Percentiles rank a stretch among this genome's conserved stretches.
Conservation (phyloP, 192 early-diverging fungal species). For the Phycomyces blakesleeanus region DNA sequence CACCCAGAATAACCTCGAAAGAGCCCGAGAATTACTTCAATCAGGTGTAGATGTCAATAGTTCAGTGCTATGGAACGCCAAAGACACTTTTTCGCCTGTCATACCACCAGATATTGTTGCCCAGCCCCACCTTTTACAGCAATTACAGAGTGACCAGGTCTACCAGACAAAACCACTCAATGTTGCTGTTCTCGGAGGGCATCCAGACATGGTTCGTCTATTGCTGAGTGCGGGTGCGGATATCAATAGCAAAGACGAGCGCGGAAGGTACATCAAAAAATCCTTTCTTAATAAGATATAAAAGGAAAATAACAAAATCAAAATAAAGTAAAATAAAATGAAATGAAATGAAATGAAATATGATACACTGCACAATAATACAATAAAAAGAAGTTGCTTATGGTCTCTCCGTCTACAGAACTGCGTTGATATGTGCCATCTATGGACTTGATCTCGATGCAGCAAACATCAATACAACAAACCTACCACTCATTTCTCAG, state of each 20-base stretch:
- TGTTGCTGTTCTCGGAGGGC: constrained; percentile 53
- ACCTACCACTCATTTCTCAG: constrained; percentile 51
- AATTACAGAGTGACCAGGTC: constrained; percentile 34
- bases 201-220: constrained; percentile 52
- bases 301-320: too few relatives aligned
- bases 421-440: constrained; percentile 58
- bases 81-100: constrained; percentile 35
- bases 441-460: constrained; percentile 56
- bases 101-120: constrained; percentile 26
- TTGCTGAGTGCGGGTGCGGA: constrained; percentile 55
- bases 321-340: too few relatives aligned
- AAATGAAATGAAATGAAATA: too few relatives aligned
- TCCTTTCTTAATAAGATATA: too few relatives aligned
- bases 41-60: constrained; percentile 43
- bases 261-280: constrained; percentile 68
- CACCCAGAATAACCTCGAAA: constrained; percentile 35
- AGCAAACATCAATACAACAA: constrained; percentile 49
- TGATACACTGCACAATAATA: too few relatives aligned
- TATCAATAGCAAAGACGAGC: constrained; percentile 55
- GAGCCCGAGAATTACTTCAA: constrained; percentile 35
- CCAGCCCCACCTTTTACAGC: constrained; percentile 28
- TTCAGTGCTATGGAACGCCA: constrained; percentile 42
- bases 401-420: constrained; percentile 36
- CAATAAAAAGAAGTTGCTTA: too few relatives aligned
- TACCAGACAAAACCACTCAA: constrained; percentile 52